Evolutionary conservation across 768 basidiomycete species (phyloP), one percentile per base, ranked within the genome.

Genomic region (Megacollybia marginata): DNA sequence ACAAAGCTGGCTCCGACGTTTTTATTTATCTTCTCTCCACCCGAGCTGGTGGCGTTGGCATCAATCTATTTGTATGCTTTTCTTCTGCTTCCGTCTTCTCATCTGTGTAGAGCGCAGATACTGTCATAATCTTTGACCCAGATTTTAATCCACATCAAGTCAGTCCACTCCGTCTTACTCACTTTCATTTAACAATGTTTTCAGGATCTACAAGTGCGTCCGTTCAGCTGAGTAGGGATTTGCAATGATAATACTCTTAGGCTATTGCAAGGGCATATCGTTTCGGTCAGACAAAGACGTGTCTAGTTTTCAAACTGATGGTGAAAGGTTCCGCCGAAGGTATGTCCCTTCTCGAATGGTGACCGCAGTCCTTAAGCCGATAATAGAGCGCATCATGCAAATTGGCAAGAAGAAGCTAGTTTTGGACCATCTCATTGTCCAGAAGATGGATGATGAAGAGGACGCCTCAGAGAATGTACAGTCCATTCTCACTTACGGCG

Each of bases 121-220:
- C 93, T 0, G 92, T 94, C 28, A 86, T 92, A 42, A 84, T 92
- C 48, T 90, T 85, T 57, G 95, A 99, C 61, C 92, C 93, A 0
- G 96, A 99, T 69, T 99, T 93, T 65, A 99, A 99, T 60, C 95
- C 95, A n/a, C 92, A 96, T 67, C 88, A 88, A 75, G 86, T 85
- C 44, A 23, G 76, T 64, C 13, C 35, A 44, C n/a, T 4, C 9
- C 35, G 31, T 46, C 34, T 31, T 36, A 23, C 13, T 8, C 15
- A 40, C 38, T 36, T 46, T 34, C 33, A 31, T 47, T 42, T 54
- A 47, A 55, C 36, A 31, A 2, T 58, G 15, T 33, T 42, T 43
- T 36, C 54, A 88, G 85, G 92, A 94, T 68, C 72, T 94, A 46
- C 92, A 95, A 79, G 91, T 90, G 64, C 52, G 80, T 28, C 23